Conservation (phyloP, 176 grass and related monocot genomes). For the Olyra latifolia region DNA sequence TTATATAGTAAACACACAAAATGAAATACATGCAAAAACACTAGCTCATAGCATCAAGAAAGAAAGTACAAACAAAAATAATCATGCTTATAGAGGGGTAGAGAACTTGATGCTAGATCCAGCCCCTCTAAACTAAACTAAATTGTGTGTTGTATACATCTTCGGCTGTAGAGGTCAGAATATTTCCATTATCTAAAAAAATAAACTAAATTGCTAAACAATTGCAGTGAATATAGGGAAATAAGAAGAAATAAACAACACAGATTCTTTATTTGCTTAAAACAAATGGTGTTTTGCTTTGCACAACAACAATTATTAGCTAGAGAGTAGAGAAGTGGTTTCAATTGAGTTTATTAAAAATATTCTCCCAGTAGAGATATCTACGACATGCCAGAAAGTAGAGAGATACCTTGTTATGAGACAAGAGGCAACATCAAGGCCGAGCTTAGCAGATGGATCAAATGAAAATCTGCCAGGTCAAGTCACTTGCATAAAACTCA, state of each 20-base stretch:
- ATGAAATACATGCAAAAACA: slow-evolving; percentile 6
- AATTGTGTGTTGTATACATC: too few relatives aligned
- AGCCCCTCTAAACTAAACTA: not conserved
- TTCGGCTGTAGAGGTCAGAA: too few relatives aligned
- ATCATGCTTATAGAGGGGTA: not conserved
- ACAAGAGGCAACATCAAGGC: slow-evolving; percentile 94
- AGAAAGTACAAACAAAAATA: not conserved
- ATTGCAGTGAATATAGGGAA: not conserved
- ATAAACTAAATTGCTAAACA: slow-evolving; percentile 3
- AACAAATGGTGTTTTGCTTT: not conserved
- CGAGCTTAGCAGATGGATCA: slow-evolving; percentile 80
- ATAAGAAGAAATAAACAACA: not conserved
- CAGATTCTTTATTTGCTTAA: not conserved
- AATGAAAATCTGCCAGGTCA: slow-evolving; percentile 74
- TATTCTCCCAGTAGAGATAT: slow-evolving; percentile 8
- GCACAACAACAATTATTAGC: not conserved
- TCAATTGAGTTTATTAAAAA: slow-evolving; percentile 7
- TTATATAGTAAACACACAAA: not conserved
- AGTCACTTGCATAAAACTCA: slow-evolving; percentile 26
- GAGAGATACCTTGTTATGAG: slow-evolving; percentile 78
- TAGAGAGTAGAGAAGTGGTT: slow-evolving; percentile 14
- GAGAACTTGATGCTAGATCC: not conserved
- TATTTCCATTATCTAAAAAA: too few relatives aligned
- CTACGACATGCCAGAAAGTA: not conserved
- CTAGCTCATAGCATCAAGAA: not conserved